These are phyloP conservation scores for Geranium rotundifolium DNA, from an alignment of 345 rosid genomes.

Conservation along the genomic window DNA sequence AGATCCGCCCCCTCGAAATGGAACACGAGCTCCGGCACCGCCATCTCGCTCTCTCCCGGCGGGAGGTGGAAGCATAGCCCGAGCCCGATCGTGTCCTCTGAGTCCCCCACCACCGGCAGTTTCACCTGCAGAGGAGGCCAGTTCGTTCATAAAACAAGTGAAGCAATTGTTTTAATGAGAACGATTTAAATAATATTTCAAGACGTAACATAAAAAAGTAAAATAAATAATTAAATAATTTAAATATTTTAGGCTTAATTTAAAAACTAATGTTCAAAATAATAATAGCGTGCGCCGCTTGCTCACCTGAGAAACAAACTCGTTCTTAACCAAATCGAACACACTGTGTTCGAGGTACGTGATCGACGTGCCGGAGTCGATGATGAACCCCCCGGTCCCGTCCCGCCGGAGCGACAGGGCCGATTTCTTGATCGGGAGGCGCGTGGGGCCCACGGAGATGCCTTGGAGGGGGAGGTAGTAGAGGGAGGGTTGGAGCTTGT, in stretches of 20 bases:
- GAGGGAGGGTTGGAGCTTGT: slow-evolving; percentile 63
- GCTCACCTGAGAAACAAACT: slow-evolving; percentile 35
- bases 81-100: slow-evolving; percentile 53
- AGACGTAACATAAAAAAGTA: too few relatives aligned
- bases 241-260: too few relatives aligned
- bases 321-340: slow-evolving; percentile 37
- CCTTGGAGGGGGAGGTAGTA: slow-evolving; percentile 84
- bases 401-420: slow-evolving; percentile 52
- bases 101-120: slow-evolving; percentile 27
- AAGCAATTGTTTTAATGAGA: too few relatives aligned
- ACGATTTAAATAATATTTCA: too few relatives aligned
- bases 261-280: too few relatives aligned
- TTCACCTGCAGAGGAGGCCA: slow-evolving; percentile 16
- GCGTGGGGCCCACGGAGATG: slow-evolving; percentile 59
- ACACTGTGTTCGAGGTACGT: slow-evolving; percentile 56
- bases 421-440: slow-evolving; percentile 50
- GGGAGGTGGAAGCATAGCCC: slow-evolving; percentile 75
- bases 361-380: slow-evolving; percentile 88
- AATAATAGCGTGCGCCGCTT: background rate
- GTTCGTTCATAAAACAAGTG: too few relatives aligned
- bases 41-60: slow-evolving; percentile 12
- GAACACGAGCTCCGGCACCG: slow-evolving; percentile 56
- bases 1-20: slow-evolving; percentile 71
- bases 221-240: too few relatives aligned
- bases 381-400: slow-evolving; percentile 80